Percentiles rank a stretch among this genome's conserved stretches.
Conservation (phyloP, 768 basidiomycete species). For the Lentinula sp. region DNA sequence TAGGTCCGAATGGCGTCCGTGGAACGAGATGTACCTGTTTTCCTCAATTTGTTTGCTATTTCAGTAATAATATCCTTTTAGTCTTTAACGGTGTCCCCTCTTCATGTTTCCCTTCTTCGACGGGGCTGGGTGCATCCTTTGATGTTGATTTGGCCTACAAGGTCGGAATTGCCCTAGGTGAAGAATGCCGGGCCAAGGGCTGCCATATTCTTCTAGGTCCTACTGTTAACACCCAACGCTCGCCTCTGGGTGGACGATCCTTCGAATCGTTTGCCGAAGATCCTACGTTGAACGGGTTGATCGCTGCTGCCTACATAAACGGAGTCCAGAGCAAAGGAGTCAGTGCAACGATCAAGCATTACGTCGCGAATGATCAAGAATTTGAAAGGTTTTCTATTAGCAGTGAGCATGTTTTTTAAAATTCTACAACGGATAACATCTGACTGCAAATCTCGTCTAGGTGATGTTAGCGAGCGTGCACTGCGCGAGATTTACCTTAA, state of each 20-base stretch:
- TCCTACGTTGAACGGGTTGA: constrained; percentile 46
- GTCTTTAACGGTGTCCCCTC: constrained; percentile 53
- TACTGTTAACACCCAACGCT: constrained; percentile 62
- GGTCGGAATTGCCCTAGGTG: constrained; percentile 46
- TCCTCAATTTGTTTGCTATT: not conserved
- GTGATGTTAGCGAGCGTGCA: constrained; percentile 50
- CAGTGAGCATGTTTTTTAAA: constrained; percentile 23
- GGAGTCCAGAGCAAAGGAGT: constrained; percentile 76
- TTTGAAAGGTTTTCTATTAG: constrained; percentile 45
- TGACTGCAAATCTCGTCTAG: constrained; percentile 14
- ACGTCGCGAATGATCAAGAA: constrained; percentile 59
- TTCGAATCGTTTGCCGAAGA: constrained; percentile 67
- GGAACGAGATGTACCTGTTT: constrained; percentile 38
- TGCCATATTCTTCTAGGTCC: constrained; percentile 51
- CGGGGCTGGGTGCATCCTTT: constrained; percentile 51
- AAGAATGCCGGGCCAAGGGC: constrained; percentile 47
- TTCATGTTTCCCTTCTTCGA: constrained; percentile 53
- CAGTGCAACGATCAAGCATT: constrained; percentile 68
- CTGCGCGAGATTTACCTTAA: constrained; percentile 62
- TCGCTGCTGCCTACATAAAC: constrained; percentile 60
- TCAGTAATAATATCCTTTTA: constrained; percentile 10
- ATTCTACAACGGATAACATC: not conserved
- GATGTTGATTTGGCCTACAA: constrained; percentile 40
- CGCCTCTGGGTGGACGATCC: constrained; percentile 46
- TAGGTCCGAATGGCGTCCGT: constrained; percentile 45